Conservation (phyloP, 1,284 basidiomycete genomes). For the Waitea zeae region DNA sequence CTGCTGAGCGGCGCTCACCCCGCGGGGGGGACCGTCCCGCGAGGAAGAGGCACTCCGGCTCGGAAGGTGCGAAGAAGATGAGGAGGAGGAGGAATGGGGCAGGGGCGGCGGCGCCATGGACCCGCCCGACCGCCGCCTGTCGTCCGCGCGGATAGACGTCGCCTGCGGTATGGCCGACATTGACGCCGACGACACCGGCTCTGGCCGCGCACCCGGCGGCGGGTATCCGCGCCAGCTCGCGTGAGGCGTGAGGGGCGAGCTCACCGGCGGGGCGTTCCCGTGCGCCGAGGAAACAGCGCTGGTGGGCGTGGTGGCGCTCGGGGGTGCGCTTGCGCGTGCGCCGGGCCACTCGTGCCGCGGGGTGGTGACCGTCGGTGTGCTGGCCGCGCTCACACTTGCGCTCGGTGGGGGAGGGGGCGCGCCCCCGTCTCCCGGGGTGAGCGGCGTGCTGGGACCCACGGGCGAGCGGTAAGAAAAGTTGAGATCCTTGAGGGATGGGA, state of each 20-base stretch:
- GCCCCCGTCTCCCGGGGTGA: constrained; percentile 4
- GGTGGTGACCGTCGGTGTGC: not conserved
- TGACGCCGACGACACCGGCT: not conserved
- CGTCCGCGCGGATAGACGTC: too few relatives aligned
- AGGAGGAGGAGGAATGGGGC: too few relatives aligned
- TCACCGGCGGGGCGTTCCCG: not conserved
- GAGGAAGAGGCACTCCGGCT: too few relatives aligned
- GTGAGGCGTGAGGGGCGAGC: constrained; percentile 1
- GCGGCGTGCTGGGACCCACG: constrained; percentile 14
- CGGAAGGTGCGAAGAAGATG: too few relatives aligned
- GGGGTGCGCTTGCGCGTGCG: constrained; percentile 1
- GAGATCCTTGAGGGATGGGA: constrained; percentile 50
- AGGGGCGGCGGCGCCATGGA: too few relatives aligned
- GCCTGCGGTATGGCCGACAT: too few relatives aligned
- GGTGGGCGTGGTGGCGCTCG: not conserved
- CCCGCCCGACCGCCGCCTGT: too few relatives aligned
- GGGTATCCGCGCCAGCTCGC: constrained; percentile 2
- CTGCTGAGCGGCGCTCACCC: too few relatives aligned
- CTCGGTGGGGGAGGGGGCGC: constrained; percentile 6
- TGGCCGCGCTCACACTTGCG: constrained; percentile 3
- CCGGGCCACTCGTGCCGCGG: not conserved
- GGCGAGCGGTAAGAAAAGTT: constrained; percentile 29
- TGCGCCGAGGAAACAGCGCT: not conserved
- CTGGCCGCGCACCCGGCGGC: not conserved
- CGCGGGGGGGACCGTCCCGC: too few relatives aligned